A percentile compares a stretch with the other conserved stretches of the same genome.
These are phyloP conservation scores for Oryza glumipatula DNA, from an alignment of 176 grass and related monocot genomes.

Conservation along the genomic window DNA sequence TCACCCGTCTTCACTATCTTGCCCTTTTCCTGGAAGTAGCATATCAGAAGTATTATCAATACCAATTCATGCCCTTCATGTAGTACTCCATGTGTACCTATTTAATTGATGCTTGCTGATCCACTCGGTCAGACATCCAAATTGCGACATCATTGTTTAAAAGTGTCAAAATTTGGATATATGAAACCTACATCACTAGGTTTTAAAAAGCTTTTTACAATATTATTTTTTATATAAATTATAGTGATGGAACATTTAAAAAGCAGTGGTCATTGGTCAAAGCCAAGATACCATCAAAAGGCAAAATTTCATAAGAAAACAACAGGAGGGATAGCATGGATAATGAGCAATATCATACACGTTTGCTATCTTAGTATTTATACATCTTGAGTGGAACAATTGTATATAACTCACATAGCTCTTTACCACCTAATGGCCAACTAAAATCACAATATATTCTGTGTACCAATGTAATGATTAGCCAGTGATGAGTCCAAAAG, in stretches of 20 bases:
- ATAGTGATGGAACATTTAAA: background rate
- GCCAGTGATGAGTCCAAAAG: background rate
- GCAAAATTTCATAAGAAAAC: background rate
- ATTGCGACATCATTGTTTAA: too few relatives aligned
- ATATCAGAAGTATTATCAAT: slow-evolving; percentile 32
- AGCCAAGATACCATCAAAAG: background rate
- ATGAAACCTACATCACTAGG: too few relatives aligned
- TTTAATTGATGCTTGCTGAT: background rate
- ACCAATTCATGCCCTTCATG: slow-evolving; percentile 2
- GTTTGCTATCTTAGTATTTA: too few relatives aligned
- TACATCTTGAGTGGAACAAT: too few relatives aligned
- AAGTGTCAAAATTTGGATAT: background rate
- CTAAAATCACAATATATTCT: background rate
- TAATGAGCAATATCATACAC: too few relatives aligned
- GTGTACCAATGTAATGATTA: background rate
- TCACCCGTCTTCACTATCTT: slow-evolving; percentile 94
- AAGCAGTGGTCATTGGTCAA: background rate
- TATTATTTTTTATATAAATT: too few relatives aligned
- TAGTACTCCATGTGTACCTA: background rate
- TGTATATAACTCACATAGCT: background rate
- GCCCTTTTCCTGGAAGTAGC: slow-evolving; percentile 65
- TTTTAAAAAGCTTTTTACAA: too few relatives aligned
- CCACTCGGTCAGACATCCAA: background rate
- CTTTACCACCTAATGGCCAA: background rate
- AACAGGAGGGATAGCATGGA: background rate